A percentile compares a stretch with the other conserved stretches of the same genome.
Evolutionary conservation across 192 early-diverging fungal species (phyloP).

Genomic region (Pilobolus umbonatus): DNA sequence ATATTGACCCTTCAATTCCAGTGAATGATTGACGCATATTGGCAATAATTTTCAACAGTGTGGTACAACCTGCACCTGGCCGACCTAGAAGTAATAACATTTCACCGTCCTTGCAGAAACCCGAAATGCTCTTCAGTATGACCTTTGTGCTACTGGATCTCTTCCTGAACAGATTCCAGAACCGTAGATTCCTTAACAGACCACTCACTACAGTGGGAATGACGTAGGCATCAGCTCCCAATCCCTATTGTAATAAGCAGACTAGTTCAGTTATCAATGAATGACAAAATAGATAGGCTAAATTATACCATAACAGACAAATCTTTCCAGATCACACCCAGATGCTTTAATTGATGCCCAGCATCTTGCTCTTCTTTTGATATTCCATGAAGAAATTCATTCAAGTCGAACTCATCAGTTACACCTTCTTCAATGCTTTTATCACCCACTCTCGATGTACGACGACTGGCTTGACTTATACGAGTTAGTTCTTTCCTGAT

Average conservation of each 20-base stretch:
- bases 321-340: constrained; percentile 32
- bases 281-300: background rate
- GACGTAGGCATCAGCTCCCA: constrained; percentile 25
- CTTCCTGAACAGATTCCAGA: constrained; percentile 2
- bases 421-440: constrained; percentile 31
- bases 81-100: constrained; percentile 65
- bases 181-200: background rate
- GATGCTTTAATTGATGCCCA: constrained; percentile 25
- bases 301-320: constrained; percentile 22
- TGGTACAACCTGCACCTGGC: constrained; percentile 65
- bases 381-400: constrained; percentile 24
- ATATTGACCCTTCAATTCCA: constrained; percentile 49
- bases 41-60: constrained; percentile 56
- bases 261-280: background rate
- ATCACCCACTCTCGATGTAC: constrained; percentile 8
- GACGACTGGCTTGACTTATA: constrained; percentile 22
- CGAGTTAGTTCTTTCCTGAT: constrained; percentile 24
- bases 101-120: constrained; percentile 70
- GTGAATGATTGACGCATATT: constrained; percentile 52
- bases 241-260: constrained; percentile 18
- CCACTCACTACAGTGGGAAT: constrained; percentile 18
- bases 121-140: constrained; percentile 59
- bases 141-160: constrained; percentile 22
- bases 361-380: background rate
- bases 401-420: constrained; percentile 20